Evolutionary conservation across 1,284 basidiomycete genomes (phyloP), one percentile per base, ranked within the genome.

Genomic region (Ustilago cynodontis): DNA sequence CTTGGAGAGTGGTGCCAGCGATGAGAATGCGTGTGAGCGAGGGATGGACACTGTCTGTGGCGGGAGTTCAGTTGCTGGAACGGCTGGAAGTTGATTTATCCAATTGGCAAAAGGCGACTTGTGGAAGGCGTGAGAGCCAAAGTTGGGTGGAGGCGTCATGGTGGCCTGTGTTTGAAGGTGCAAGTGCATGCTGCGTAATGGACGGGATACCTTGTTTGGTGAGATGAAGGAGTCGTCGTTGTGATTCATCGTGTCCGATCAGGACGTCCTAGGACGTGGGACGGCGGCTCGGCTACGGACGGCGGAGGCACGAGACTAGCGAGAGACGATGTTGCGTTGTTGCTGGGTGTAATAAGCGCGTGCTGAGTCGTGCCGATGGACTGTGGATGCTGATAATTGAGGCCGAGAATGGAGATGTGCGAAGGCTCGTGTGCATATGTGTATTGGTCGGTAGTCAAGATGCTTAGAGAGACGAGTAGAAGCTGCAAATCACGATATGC

Each of bases 61-160:
- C 10, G 62, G 60, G 8, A 65, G 29, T 13, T 67, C 65, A 13
- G 75, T 78, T 16, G 74, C 64, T 16, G 77, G 73, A 3, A 59
- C 56, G 0, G 58, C 16, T 10, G 72, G 65, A 26, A 68, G 59
- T 14, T 71, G 64, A 18, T 76, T 33, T 47, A 62, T 63, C 57
- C 61, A 59, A 6, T 54, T 61, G 9, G 63, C 68, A 33, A 79
- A 79, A 11, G 78, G 78, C 43, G 78, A 74, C 35, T 80, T 74
- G 29, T 72, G 65, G 45, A 60, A 70, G 47, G 66, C 60, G 28
- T 61, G 56, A 8, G 75, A 58, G 62, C 72, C 70, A 43, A 80
- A 71, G 62, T 52, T 75, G 28, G 73, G 70, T n/a, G 79, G 77
- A 24, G 79, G 79, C 29, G 79, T 80, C 79, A 80, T 80, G 70